phyloP scores from a whole-genome alignment of 106 monocot species.

The Dendrobium officinale region DNA sequence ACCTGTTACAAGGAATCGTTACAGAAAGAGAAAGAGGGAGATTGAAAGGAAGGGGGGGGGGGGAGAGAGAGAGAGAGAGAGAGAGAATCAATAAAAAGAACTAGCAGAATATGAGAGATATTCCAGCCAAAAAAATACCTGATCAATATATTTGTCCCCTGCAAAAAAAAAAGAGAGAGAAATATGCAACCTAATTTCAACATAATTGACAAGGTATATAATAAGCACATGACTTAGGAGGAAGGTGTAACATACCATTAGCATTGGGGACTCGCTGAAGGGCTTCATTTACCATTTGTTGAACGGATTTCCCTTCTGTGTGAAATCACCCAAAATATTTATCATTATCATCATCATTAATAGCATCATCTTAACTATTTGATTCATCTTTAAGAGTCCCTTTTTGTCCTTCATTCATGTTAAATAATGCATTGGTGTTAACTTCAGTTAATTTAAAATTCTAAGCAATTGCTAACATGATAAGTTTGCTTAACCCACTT shows the following conservation, averaged over 20 bases:
- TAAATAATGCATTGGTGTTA: background rate
- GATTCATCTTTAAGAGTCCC: background rate
- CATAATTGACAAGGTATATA: slow-evolving; percentile 1
- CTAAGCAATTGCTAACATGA: background rate
- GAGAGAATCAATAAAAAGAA: background rate
- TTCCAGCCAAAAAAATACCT: slow-evolving; percentile 39
- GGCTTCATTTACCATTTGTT: slow-evolving; percentile 96
- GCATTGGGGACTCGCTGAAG: slow-evolving; percentile 76
- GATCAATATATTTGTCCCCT: slow-evolving; percentile 92
- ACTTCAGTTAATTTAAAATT: background rate
- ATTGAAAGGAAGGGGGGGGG: background rate
- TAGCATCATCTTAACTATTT: background rate
- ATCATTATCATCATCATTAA: background rate
- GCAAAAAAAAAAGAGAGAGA: slow-evolving; percentile 20
- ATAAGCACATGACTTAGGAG: background rate
- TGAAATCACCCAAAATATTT: slow-evolving; percentile 15
- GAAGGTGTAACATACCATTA: slow-evolving; percentile 38
- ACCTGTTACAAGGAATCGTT: slow-evolving; percentile 32
- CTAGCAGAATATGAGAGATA: background rate
- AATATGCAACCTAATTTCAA: slow-evolving; percentile 2
- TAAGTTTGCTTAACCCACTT: background rate
- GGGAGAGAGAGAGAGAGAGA: background rate
- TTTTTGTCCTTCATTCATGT: background rate
- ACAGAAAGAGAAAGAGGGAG: background rate
- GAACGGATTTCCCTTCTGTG: slow-evolving; percentile 90